These are phyloP conservation scores for Fusarium buxicola DNA, from an alignment of 2,329 filamentous ascomycete genomes.

Conservation along the genomic window DNA sequence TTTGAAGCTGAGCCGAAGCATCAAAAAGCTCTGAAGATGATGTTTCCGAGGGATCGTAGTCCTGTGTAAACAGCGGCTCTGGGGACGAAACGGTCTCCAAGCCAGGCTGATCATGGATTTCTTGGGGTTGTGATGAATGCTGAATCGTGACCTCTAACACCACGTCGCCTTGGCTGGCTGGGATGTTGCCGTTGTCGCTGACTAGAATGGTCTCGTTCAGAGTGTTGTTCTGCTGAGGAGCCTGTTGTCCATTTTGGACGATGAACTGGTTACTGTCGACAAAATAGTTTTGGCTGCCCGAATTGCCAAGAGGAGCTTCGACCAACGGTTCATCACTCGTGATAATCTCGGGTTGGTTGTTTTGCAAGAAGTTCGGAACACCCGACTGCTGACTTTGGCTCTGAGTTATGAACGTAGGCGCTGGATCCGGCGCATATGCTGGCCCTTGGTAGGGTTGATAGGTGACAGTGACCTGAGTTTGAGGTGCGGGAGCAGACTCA, in stretches of 20 bases:
- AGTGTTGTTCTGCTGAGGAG: slow-evolving; percentile 5
- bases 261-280: neutral
- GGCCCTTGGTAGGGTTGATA: slow-evolving; percentile 13
- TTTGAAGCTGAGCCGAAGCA: neutral
- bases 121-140: neutral
- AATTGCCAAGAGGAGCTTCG: neutral
- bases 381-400: neutral
- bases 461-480: slow-evolving; percentile 15
- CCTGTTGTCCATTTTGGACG: neutral
- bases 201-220: slow-evolving; percentile 2
- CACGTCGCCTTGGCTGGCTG: neutral
- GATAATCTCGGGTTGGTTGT: slow-evolving; percentile 35
- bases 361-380: slow-evolving; percentile 4
- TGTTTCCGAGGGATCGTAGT: neutral
- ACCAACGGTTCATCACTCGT: slow-evolving; percentile 22
- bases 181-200: neutral
- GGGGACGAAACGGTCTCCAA: neutral
- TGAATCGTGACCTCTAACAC: slow-evolving; percentile 2
- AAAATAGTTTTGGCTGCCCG: neutral
- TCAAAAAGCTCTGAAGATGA: neutral
- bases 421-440: neutral
- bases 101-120: neutral
- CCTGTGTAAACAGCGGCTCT: slow-evolving; percentile 1
- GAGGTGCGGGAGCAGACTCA: slow-evolving; percentile 10
- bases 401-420: neutral